These are phyloP conservation scores for Roridomyces roridus DNA, from an alignment of 768 basidiomycete species.

Conservation along the genomic window DNA sequence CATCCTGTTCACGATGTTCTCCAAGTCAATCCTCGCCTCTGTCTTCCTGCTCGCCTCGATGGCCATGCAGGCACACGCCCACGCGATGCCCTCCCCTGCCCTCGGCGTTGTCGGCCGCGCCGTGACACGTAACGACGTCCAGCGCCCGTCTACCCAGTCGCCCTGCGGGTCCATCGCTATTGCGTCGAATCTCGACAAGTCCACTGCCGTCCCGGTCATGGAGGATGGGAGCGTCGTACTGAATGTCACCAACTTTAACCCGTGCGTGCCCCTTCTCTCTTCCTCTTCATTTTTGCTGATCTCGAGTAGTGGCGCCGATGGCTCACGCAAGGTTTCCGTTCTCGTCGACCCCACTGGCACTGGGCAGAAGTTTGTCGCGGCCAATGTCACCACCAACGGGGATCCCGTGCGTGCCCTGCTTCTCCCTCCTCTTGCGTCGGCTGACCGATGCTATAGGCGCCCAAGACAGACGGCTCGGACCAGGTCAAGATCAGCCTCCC, in stretches of 20 bases:
- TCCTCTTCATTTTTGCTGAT: neutral
- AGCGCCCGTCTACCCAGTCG: constrained; percentile 2
- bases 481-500: constrained; percentile 34
- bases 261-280: constrained; percentile 1
- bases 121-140: constrained; percentile 8
- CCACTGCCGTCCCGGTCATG: constrained; percentile 10
- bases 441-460: neutral
- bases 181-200: constrained; percentile 13
- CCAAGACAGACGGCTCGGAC: constrained; percentile 20
- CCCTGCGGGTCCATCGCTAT: constrained; percentile 20
- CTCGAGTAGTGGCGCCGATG: constrained; percentile 14
- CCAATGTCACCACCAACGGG: constrained; percentile 17
- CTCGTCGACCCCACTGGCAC: constrained; percentile 15
- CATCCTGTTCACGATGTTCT: constrained; percentile 1
- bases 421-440: neutral
- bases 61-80: constrained; percentile 7
- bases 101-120: constrained; percentile 16
- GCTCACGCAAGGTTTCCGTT: constrained; percentile 17
- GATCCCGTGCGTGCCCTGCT: neutral
- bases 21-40: constrained; percentile 10
- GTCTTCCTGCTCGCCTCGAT: neutral
- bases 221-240: constrained; percentile 10
- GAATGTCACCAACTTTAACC: constrained; percentile 21
- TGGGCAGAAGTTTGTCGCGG: constrained; percentile 14
- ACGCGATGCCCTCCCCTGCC: constrained; percentile 18